Evolutionary conservation across 164 flowering plant genomes (phyloP).

Genomic region (Nymphaea colorata): DNA sequence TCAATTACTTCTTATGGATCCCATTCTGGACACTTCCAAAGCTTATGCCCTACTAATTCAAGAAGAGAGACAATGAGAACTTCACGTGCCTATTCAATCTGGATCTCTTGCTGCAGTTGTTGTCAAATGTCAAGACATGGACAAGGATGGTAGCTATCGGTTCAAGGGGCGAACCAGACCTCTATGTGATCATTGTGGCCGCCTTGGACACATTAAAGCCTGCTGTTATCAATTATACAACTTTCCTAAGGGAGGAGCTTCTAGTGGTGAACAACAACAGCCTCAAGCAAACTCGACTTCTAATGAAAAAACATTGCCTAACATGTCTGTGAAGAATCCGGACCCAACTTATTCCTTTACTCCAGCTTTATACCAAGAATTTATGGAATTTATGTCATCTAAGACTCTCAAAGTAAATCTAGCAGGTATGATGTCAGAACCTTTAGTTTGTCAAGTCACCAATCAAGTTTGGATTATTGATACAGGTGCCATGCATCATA

Average conservation of each 20-base stretch:
- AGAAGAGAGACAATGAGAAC: background rate
- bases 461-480: too few species aligned
- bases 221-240: background rate
- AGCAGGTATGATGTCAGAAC: too few species aligned
- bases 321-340: too few species aligned
- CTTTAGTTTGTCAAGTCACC: too few species aligned
- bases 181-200: background rate
- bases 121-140: background rate
- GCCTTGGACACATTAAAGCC: background rate
- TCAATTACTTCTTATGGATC: background rate
- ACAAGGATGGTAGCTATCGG: background rate
- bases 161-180: background rate
- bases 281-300: background rate
- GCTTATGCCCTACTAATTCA: background rate
- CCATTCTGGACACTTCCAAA: background rate
- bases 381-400: too few species aligned
- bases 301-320: too few species aligned
- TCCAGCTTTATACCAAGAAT: too few species aligned
- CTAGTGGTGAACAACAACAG: background rate
- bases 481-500: too few species aligned
- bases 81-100: background rate
- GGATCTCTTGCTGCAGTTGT: background rate
- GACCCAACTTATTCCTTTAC: too few species aligned
- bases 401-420: too few species aligned
- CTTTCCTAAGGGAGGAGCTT: background rate